Conservation (phyloP, 768 basidiomycete genomes). For the Russula abietina region DNA sequence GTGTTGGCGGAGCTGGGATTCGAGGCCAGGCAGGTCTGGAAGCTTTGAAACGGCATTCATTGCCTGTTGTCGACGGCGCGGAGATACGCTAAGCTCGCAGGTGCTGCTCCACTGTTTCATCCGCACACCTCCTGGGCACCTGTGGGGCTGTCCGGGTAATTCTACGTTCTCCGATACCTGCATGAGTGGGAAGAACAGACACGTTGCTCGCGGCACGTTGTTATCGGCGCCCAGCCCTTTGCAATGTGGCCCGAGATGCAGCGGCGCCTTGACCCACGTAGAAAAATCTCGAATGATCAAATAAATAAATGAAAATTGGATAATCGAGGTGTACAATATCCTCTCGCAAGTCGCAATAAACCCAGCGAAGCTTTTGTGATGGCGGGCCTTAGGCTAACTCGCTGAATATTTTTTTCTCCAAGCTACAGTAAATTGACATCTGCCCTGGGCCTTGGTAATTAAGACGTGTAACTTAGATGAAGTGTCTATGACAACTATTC, state of each 20-base stretch:
- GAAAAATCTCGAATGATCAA: too few relatives aligned
- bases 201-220: neutral
- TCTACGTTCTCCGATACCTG: neutral
- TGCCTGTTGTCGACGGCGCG: neutral
- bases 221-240: neutral
- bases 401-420: neutral
- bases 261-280: neutral
- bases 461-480: neutral
- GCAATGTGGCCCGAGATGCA: neutral
- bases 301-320: neutral
- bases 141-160: neutral
- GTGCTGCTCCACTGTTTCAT: neutral
- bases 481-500: neutral
- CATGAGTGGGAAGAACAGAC: neutral
- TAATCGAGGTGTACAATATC: neutral
- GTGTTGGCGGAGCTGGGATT: conserved; percentile 59
- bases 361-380: neutral
- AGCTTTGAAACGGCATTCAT: conserved; percentile 39
- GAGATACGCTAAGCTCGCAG: neutral
- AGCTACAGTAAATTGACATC: too few relatives aligned
- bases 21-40: conserved; percentile 59
- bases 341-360: neutral
- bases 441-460: neutral
- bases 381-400: neutral
- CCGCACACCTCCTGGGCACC: neutral